Conservation (phyloP, 1,284 basidiomycete genomes). For the Schizopora paradoxa region DNA sequence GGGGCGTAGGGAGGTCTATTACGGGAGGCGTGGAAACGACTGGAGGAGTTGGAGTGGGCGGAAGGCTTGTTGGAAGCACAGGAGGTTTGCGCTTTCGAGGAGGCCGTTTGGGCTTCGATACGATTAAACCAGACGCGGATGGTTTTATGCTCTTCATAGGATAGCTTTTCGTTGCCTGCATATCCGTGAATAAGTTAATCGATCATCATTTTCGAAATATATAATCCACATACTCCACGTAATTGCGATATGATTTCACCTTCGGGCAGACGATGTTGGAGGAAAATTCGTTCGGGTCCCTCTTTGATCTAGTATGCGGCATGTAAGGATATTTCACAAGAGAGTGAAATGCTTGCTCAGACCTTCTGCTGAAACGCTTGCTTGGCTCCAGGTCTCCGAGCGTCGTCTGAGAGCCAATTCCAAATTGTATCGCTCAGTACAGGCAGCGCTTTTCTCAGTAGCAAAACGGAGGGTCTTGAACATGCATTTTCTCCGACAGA, state of each 20-base stretch:
- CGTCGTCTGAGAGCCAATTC: slow-evolving; percentile 14
- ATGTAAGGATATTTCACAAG: background rate
- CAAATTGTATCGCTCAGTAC: slow-evolving; percentile 7
- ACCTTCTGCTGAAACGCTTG: slow-evolving; percentile 12
- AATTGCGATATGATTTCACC: slow-evolving; percentile 53
- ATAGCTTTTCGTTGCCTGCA: slow-evolving; percentile 46
- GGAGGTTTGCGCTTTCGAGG: slow-evolving; percentile 23
- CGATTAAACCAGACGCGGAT: slow-evolving; percentile 26
- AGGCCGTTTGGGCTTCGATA: slow-evolving; percentile 24
- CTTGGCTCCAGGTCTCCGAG: slow-evolving; percentile 4
- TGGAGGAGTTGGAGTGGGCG: slow-evolving; percentile 21
- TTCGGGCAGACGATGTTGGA: slow-evolving; percentile 51
- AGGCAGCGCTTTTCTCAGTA: slow-evolving; percentile 3
- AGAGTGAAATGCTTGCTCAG: background rate
- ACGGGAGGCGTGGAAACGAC: too few relatives aligned
- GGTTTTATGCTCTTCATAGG: slow-evolving; percentile 49
- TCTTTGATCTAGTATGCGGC: too few relatives aligned
- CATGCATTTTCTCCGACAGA: background rate
- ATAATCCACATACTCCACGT: slow-evolving; percentile 39
- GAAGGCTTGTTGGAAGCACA: slow-evolving; percentile 19
- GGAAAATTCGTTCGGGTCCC: slow-evolving; percentile 37
- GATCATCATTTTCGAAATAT: background rate
- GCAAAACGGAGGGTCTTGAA: slow-evolving; percentile 1
- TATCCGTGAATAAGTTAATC: background rate
- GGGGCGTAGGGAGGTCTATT: too few relatives aligned